Percentiles rank a stretch among this genome's conserved stretches.
Evolutionary conservation across 257 asterid species (phyloP).

Genomic region (Anisodus tanguticus): DNA sequence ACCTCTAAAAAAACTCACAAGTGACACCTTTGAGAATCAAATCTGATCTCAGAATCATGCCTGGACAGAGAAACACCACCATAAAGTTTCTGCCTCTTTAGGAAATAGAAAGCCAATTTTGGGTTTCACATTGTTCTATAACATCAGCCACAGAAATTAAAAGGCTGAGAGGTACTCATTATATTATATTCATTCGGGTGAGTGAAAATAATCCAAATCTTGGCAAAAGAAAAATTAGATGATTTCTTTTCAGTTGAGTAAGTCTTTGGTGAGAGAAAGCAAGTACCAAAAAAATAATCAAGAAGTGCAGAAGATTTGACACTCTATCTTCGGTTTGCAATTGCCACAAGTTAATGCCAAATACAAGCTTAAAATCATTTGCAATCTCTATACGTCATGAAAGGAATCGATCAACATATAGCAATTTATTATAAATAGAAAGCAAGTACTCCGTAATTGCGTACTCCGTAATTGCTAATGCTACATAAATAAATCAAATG

Average conservation of each 20-base stretch:
- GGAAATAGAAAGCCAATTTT: not conserved
- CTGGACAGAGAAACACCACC: not conserved
- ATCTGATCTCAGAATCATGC: not conserved
- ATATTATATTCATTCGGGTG: not conserved
- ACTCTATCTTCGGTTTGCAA: too few species aligned
- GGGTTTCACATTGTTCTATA: not conserved
- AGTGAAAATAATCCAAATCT: not conserved
- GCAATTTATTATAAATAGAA: not conserved
- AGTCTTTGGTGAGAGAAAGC: not conserved
- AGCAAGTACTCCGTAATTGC: not conserved
- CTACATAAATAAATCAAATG: not conserved
- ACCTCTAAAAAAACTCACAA: too few species aligned
- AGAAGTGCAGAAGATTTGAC: too few species aligned
- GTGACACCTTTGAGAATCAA: too few species aligned
- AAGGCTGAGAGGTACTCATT: not conserved
- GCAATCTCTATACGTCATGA: not conserved
- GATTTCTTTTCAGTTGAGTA: not conserved
- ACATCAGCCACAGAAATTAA: conserved; percentile 1
- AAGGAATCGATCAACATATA: not conserved
- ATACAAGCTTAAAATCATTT: too few species aligned
- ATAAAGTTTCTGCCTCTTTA: not conserved
- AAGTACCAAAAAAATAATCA: not conserved
- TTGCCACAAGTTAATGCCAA: too few species aligned
- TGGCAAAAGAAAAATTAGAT: too few species aligned
- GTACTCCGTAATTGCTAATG: not conserved